Evolutionary conservation across 768 basidiomycete genomes (phyloP).

Genomic region (Coprinopsis marcescibilis): DNA sequence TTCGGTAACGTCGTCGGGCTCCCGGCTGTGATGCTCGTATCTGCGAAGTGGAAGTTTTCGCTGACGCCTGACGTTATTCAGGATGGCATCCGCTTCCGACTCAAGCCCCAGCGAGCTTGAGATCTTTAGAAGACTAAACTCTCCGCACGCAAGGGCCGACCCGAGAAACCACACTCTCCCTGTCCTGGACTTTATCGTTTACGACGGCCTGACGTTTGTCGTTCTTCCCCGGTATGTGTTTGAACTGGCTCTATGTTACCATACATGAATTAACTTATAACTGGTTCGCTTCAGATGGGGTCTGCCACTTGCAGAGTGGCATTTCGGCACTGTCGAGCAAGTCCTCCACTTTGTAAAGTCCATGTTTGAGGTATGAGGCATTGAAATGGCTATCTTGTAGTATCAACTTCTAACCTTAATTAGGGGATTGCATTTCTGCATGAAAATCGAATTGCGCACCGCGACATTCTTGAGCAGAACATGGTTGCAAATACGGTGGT

Average conservation of each 20-base stretch:
- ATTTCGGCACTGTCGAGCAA: background rate
- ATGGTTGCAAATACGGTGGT: slow-evolving; percentile 8
- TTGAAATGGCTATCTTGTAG: too few relatives aligned
- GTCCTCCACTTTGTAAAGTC: background rate
- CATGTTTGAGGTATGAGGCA: background rate
- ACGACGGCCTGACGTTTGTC: slow-evolving; percentile 10
- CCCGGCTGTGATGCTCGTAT: too few relatives aligned
- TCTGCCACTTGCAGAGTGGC: background rate
- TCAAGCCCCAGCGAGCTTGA: background rate
- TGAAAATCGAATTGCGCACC: slow-evolving; percentile 12
- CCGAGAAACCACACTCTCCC: slow-evolving; percentile 15
- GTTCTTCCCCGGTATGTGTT: slow-evolving; percentile 14
- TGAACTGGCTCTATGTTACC: background rate
- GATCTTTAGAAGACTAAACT: background rate
- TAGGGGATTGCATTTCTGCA: slow-evolving; percentile 16
- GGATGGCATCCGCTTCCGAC: background rate
- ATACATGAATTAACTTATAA: slow-evolving; percentile 7
- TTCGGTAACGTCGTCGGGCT: slow-evolving; percentile 11
- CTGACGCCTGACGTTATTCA: background rate
- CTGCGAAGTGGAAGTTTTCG: background rate
- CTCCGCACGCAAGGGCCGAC: slow-evolving; percentile 5
- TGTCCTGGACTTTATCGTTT: slow-evolving; percentile 10
- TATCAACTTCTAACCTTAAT: background rate
- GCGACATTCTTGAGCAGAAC: slow-evolving; percentile 9
- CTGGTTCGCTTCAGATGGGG: background rate